Conservation (phyloP, 805 yeast species). For the Vanderwaltozyma yarrowii region DNA sequence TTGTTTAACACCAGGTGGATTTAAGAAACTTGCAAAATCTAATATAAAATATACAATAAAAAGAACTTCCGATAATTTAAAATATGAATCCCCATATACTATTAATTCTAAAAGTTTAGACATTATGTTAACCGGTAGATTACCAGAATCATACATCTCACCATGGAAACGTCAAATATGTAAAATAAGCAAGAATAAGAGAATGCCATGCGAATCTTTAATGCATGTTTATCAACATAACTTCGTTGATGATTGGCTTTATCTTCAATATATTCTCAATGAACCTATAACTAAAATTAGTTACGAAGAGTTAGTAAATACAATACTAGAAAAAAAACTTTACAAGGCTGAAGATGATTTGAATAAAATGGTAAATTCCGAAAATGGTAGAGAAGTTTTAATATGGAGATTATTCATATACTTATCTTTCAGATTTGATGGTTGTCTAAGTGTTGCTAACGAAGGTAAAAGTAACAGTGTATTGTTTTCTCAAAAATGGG, state of each 20-base stretch:
- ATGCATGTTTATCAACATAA: constrained; percentile 45
- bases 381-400: constrained; percentile 31
- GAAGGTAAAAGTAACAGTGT: constrained; percentile 14
- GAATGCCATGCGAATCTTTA: constrained; percentile 28
- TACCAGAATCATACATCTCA: neutral
- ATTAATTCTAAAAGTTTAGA: constrained; percentile 32
- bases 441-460: constrained; percentile 14
- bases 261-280: constrained; percentile 11
- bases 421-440: constrained; percentile 33
- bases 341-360: constrained; percentile 30
- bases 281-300: constrained; percentile 21
- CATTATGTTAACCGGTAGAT: constrained; percentile 23
- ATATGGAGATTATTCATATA: constrained; percentile 32
- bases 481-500: constrained; percentile 29
- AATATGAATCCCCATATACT: constrained; percentile 38
- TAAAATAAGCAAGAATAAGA: constrained; percentile 19
- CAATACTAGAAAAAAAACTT: constrained; percentile 49
- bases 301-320: constrained; percentile 40
- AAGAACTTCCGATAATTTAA: neutral
- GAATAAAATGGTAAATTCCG: constrained; percentile 26
- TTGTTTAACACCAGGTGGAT: constrained; percentile 40
- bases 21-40: constrained; percentile 14
- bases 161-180: neutral
- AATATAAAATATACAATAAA: neutral
- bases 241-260: constrained; percentile 24